Evolutionary conservation across 805 yeast species (phyloP), one percentile per base, ranked within the genome.

Genomic region (Candida xiaguanensis): DNA sequence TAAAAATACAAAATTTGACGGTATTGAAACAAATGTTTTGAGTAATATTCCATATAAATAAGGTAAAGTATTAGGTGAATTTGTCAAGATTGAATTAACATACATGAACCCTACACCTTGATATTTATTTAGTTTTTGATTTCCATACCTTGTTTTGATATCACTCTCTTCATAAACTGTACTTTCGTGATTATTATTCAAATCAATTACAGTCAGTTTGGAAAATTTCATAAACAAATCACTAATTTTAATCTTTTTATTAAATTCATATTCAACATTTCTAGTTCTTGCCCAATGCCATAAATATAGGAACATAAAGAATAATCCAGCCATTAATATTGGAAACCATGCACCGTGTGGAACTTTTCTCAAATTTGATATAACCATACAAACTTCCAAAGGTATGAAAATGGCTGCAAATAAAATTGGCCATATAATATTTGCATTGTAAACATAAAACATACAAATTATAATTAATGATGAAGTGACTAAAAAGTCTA

Each of bases 331-430:
- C 52, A 75, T 62, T 60, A 70, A 57, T 23, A 78, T 53, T 1
- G 83, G 77, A 49, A 77, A 76, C 84, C 83, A 78, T 1, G 82
- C 84, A 27, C 82, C 84, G 44, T 73, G 75, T 0, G 73, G 69
- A 2, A 78, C 68, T 52, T 78, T 78, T 47, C 63, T 67, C 46
- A 74, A 45, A 39, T 75, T 77, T 3, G 81, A 67, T 38, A 67
- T 55, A 13, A 77, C 63, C 48, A 76, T 56, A 30, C 66, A 52
- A 30, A 61, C 46, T 47, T 78, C 83, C 25, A 78, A 56, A 0
- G 79, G 67, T 6, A 72, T 64, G 47, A 76, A 76, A 2, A 63
- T 45, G 17, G 63, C 33, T 23, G 65, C 52, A 46, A 63, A 71
- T 4, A 56, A 30, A 1, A 67, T 26, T 2, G 70, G 62, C 41